Percentiles rank a stretch among this genome's conserved stretches.
Evolutionary conservation across 2,329 filamentous ascomycete genomes (phyloP).

Genomic region (Exserohilum turcica): DNA sequence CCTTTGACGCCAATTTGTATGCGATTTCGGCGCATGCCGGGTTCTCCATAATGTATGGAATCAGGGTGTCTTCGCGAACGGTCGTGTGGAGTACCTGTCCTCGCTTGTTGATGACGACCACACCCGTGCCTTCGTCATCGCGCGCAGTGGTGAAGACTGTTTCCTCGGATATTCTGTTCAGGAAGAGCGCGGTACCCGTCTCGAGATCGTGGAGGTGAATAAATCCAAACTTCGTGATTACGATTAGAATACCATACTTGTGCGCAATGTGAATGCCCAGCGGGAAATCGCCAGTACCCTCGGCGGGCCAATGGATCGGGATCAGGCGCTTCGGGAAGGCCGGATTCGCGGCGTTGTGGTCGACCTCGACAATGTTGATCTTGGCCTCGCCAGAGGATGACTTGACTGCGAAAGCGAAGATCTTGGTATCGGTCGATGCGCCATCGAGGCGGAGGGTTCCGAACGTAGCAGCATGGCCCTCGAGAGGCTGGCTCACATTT

Average conservation of each 20-base stretch:
- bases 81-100: conserved; percentile 94
- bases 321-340: conserved; percentile 94
- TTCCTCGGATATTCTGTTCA: conserved; percentile 99
- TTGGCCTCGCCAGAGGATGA: conserved; percentile 83
- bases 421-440: conserved; percentile 85
- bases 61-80: conserved; percentile 87
- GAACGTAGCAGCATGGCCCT: conserved; percentile 95
- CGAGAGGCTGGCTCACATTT: conserved; percentile 96
- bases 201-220: conserved; percentile 99
- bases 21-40: conserved; percentile 91
- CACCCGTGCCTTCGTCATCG: conserved; percentile 82
- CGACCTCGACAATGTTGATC: conserved; percentile 96
- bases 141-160: conserved; percentile 95
- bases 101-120: conserved; percentile 95
- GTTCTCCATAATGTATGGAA: conserved; percentile 95
- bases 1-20: conserved; percentile 93
- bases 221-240: conserved; percentile 98
- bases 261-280: conserved; percentile 96
- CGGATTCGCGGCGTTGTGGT: conserved; percentile 87
- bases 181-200: conserved; percentile 93
- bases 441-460: conserved; percentile 88
- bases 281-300: conserved; percentile 95
- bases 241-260: conserved; percentile 95
- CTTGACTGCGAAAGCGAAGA: conserved; percentile 96
- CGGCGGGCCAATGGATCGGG: conserved; percentile 95